A percentile compares a stretch with the other conserved stretches of the same genome.
Evolutionary conservation across 1,284 basidiomycete genomes (phyloP).

Genomic region (Austroboletus olivaceoglutinosus): DNA sequence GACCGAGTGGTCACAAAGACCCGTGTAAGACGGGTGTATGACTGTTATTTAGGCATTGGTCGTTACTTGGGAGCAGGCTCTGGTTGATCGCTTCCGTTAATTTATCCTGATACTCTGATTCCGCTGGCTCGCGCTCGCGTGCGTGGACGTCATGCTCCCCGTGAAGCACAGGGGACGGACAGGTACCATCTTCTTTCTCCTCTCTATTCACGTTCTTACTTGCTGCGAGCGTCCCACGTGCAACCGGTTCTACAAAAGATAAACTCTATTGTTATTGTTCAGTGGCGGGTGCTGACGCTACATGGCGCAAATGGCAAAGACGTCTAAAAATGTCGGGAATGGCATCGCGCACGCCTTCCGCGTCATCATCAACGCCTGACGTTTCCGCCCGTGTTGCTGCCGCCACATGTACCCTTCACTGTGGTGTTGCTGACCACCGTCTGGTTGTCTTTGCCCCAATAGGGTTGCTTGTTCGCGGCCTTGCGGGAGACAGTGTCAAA

Average conservation of each 20-base stretch:
- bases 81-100: neutral
- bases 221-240: neutral
- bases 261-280: neutral
- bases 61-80: neutral
- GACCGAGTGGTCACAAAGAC: too few relatives aligned
- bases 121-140: neutral
- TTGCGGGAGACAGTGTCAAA: neutral
- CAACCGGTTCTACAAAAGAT: neutral
- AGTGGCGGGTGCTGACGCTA: too few relatives aligned
- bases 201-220: neutral
- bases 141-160: neutral
- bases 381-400: neutral
- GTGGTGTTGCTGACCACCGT: neutral
- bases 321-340: too few relatives aligned
- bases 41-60: neutral
- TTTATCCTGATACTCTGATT: neutral
- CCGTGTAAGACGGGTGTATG: neutral
- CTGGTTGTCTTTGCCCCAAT: constrained; percentile 2
- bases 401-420: neutral
- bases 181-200: neutral
- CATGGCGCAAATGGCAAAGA: too few relatives aligned
- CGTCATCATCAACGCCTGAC: neutral
- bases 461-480: constrained; percentile 14
- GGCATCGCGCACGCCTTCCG: too few relatives aligned
- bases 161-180: neutral